A percentile compares a stretch with the other conserved stretches of the same genome.
phyloP scores from a whole-genome alignment of 2,329 filamentous ascomycete genomes.

The Alternaria postmessia region DNA sequence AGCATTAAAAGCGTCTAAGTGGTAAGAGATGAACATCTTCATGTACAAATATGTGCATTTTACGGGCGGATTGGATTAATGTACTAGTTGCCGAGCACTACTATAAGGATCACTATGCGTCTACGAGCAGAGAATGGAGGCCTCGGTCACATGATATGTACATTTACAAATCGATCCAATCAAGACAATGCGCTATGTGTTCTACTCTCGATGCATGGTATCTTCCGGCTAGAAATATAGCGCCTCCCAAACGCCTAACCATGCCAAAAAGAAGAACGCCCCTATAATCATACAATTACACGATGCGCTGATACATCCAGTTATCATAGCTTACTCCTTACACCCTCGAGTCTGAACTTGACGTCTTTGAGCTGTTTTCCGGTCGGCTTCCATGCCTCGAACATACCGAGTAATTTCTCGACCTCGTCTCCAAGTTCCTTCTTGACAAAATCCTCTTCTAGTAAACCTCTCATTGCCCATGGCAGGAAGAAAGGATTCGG shows the following conservation, averaged over 20 bases:
- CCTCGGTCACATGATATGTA: neutral
- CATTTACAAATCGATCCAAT: neutral
- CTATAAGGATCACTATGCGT: neutral
- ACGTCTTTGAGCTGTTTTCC: constrained; percentile 95
- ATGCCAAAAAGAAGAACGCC: neutral
- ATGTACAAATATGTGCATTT: neutral
- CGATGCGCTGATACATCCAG: neutral
- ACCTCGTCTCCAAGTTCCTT: constrained; percentile 81
- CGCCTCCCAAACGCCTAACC: neutral
- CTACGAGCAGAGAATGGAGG: neutral
- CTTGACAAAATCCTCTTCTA: constrained; percentile 92
- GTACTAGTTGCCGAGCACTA: neutral
- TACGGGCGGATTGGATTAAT: neutral
- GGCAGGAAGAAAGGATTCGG: constrained; percentile 90
- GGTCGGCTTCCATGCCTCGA: constrained; percentile 90
- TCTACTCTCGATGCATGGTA: neutral
- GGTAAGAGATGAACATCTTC: neutral
- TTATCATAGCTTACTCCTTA: constrained; percentile 77
- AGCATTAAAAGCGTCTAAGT: neutral
- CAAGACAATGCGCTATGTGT: neutral
- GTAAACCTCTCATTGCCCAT: constrained; percentile 91
- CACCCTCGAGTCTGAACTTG: constrained; percentile 90
- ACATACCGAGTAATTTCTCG: constrained; percentile 79
- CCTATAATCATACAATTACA: neutral
- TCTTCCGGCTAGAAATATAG: neutral